Conservation (phyloP, 306 rosid species). For the Rosa chinensis region DNA sequence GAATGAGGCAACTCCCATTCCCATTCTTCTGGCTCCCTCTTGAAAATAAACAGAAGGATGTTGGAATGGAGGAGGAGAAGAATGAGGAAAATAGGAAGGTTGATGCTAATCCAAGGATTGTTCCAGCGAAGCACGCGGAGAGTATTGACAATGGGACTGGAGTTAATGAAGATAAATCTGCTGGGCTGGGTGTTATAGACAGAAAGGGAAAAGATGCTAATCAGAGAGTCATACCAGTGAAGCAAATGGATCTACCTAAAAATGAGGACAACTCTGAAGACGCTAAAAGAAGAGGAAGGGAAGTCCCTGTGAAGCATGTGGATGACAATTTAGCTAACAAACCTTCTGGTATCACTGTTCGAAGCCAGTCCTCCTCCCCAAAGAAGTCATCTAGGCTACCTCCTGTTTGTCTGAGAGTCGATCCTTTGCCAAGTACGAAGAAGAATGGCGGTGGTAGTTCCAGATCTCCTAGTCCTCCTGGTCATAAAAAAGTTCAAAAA, state of each 20-base stretch:
- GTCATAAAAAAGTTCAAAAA: conserved; percentile 24
- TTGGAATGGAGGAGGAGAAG: conserved; percentile 19
- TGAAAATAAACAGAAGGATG: conserved; percentile 35
- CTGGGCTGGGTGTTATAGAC: background rate
- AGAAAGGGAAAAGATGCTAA: conserved; percentile 6
- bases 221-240: conserved; percentile 40
- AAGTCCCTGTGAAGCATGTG: conserved; percentile 20
- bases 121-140: conserved; percentile 27
- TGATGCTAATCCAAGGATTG: conserved; percentile 3
- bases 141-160: conserved; percentile 3
- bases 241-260: conserved; percentile 34
- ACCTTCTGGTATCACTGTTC: conserved; percentile 9
- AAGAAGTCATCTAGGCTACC: conserved; percentile 52
- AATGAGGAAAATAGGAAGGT: conserved; percentile 17
- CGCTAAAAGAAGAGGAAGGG: conserved; percentile 18
- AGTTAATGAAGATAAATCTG: conserved; percentile 10
- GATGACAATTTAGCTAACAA: conserved; percentile 29
- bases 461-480: conserved; percentile 56
- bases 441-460: conserved; percentile 40
- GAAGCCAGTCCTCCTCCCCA: conserved; percentile 36
- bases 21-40: conserved; percentile 68
- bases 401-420: conserved; percentile 87
- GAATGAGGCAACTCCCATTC: conserved; percentile 40
- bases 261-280: conserved; percentile 28
- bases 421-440: conserved; percentile 62